Base-by-base conservation (phyloP, 495 filamentous ascomycete genomes). In the Thozetella sp. region DNA sequence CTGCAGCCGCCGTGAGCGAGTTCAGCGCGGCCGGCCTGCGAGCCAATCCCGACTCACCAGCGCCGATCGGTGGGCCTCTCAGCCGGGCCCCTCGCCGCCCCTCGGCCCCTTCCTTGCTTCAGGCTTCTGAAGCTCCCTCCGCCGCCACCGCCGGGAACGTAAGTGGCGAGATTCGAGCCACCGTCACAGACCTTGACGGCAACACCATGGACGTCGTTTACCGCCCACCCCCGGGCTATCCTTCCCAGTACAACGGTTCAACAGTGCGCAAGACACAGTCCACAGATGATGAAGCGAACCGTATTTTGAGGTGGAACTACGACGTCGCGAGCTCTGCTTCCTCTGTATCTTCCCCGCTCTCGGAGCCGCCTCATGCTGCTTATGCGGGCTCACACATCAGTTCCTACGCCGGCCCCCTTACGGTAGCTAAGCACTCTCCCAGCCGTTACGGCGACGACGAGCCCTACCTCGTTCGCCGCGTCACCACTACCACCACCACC, bases 171-270 rank as follows among this genome's bases (percentile, higher is more conserved):
- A 75, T 59, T 30, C 67, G 63, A 17, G 71, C 76, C 54, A 62
- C 60, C 22, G 75, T 73, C 53, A 69, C 59, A 51, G 83, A 86
- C 60, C 72, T 79, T 22, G 82, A 84, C 69, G 81, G 80, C 37
- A 84, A 85, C 67, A 74, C 71, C 55, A 67, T 85, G 60, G 78
- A 82, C 27, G 74, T 82, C 17, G 69, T 79, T 56, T 78, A 76
- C 63, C 66, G 56, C n/a, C 67, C 65, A 22, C 64, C 59, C 17
- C 40, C 63, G 20, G 57, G 68, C 17, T 76, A 75, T 50, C 58
- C 67, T 9, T 30, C 66, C 9, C 63, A 70, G 43, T 70, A 76
- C 48, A 65, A 48, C 22, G 76, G 73, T 46, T 70, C 72, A 22
- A 66, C 71, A 24, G 58, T 72, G 3, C 68, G 70, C n/a, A 57